Percentiles rank a stretch among this genome's conserved stretches.
phyloP scores from a whole-genome alignment of 768 basidiomycete species.

The Hortiboletus campestris region DNA sequence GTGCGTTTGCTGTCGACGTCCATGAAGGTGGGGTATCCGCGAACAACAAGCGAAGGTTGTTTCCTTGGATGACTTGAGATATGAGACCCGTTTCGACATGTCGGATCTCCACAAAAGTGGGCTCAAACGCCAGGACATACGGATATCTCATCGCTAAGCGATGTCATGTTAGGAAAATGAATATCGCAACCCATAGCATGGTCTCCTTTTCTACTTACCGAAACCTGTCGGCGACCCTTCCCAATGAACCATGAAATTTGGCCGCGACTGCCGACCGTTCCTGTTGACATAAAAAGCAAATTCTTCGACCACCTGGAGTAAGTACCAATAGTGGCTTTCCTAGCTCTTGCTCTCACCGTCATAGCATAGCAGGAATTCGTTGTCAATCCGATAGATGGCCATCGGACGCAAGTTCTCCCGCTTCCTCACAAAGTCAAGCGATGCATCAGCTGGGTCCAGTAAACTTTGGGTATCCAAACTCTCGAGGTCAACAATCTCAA shows the following conservation, averaged over 20 bases:
- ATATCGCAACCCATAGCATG: background rate
- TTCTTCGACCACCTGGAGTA: conserved; percentile 48
- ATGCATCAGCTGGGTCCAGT: conserved; percentile 87
- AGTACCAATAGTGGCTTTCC: conserved; percentile 1
- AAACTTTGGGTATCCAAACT: conserved; percentile 95
- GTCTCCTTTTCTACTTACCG: conserved; percentile 53
- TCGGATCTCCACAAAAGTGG: conserved; percentile 93
- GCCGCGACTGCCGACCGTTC: conserved; percentile 87
- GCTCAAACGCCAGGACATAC: conserved; percentile 95
- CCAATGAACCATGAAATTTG: conserved; percentile 95
- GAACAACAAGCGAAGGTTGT: conserved; percentile 86
- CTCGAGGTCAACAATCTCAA: conserved; percentile 98
- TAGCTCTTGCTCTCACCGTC: conserved; percentile 63
- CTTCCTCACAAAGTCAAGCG: conserved; percentile 91
- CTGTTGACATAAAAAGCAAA: conserved; percentile 99
- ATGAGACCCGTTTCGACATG: conserved; percentile 91
- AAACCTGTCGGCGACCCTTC: conserved; percentile 93
- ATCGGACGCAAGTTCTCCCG: conserved; percentile 87
- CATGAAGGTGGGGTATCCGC: conserved; percentile 90
- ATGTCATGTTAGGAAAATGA: conserved; percentile 4
- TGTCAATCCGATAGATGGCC: conserved; percentile 95
- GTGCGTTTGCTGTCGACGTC: conserved; percentile 51
- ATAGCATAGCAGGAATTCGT: conserved; percentile 96
- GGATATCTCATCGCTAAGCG: conserved; percentile 87
- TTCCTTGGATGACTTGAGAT: conserved; percentile 93